Conservation (phyloP, 2,329 filamentous ascomycete species). For the Sporothrix dimorphospora region DNA sequence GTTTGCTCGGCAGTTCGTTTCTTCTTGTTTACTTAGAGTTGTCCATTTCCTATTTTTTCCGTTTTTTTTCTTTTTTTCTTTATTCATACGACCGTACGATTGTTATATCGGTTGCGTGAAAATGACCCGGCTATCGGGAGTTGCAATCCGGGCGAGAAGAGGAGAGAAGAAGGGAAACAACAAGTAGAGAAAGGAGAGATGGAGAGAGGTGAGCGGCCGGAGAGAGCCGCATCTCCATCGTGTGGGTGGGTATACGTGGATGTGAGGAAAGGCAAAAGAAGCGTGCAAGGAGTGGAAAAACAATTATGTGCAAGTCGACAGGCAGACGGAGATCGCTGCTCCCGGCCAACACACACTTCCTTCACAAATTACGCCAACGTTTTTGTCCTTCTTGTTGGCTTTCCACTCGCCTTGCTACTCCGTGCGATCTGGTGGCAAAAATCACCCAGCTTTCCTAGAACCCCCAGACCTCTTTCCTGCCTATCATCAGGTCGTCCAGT, state of each 20-base stretch:
- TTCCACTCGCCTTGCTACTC: neutral
- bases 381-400: neutral
- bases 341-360: neutral
- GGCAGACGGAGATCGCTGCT: neutral
- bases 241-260: neutral
- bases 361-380: neutral
- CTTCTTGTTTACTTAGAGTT: neutral
- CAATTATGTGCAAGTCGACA: neutral
- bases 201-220: neutral
- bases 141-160: neutral
- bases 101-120: neutral
- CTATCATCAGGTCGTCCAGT: neutral
- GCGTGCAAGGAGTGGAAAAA: neutral
- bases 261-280: neutral
- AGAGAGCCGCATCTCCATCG: conserved; percentile 5
- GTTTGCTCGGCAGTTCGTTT: neutral
- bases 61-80: neutral
- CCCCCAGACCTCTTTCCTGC: neutral
- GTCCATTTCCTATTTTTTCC: neutral
- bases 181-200: neutral
- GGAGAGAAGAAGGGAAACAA: neutral
- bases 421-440: conserved; percentile 5
- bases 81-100: neutral
- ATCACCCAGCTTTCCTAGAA: neutral
- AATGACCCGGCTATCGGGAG: neutral